These are phyloP conservation scores for Trichoderma koningii DNA, from an alignment of 2,329 filamentous ascomycete genomes.

Conservation along the genomic window DNA sequence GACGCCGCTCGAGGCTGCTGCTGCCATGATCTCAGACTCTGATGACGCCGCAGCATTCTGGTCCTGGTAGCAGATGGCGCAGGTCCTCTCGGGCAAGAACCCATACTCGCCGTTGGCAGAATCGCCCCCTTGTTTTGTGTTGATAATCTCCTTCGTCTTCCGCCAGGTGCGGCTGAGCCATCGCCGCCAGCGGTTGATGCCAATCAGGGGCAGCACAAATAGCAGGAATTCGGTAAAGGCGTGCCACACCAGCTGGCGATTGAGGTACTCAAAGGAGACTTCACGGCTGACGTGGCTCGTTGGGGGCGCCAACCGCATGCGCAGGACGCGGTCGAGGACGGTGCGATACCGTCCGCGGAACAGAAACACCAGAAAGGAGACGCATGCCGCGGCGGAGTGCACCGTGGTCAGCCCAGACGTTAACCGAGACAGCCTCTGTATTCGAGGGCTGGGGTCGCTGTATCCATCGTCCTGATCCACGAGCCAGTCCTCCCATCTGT, in stretches of 20 bases:
- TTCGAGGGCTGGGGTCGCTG: conserved; percentile 56
- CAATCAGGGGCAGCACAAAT: conserved; percentile 94
- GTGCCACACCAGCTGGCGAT: conserved; percentile 97
- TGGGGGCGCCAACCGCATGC: conserved; percentile 81
- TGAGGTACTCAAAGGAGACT: conserved; percentile 96
- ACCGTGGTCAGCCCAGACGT: conserved; percentile 70
- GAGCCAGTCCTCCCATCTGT: conserved; percentile 87
- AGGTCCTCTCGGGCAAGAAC: conserved; percentile 90
- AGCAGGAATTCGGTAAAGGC: conserved; percentile 99
- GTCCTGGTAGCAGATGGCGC: conserved; percentile 94
- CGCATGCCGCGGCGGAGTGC: conserved; percentile 79
- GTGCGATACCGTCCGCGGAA: conserved; percentile 90
- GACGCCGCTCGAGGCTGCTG: conserved; percentile 71
- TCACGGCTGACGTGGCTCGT: conserved; percentile 85
- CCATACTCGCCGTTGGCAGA: conserved; percentile 70
- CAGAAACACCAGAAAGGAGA: conserved; percentile 87
- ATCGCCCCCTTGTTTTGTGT: conserved; percentile 52
- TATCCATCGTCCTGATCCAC: conserved; percentile 75
- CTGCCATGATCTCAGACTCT: conserved; percentile 75
- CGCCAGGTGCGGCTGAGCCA: conserved; percentile 89
- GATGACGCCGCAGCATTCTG: conserved; percentile 73
- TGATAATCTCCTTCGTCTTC: conserved; percentile 68
- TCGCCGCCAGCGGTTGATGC: conserved; percentile 87
- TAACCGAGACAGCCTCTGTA: conserved; percentile 64
- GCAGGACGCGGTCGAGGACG: conserved; percentile 78